Percentiles rank a stretch among this genome's conserved stretches.
These are phyloP conservation scores for Gigaspora rosea DNA, from an alignment of 192 early-diverging fungal genomes.

Conservation along the genomic window DNA sequence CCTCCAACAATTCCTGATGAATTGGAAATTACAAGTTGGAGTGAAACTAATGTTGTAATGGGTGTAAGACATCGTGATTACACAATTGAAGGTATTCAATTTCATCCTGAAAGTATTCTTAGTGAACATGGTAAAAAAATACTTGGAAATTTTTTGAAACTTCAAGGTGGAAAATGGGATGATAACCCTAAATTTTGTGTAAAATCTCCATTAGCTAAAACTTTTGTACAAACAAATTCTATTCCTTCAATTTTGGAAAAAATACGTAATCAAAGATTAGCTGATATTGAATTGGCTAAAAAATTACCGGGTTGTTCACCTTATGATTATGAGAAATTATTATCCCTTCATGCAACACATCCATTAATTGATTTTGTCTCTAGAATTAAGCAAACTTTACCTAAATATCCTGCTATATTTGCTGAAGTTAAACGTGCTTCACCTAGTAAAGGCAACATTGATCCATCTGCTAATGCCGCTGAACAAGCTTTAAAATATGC, in stretches of 20 bases:
- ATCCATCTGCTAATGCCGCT: constrained; percentile 79
- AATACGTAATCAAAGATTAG: constrained; percentile 79
- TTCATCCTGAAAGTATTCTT: constrained; percentile 97
- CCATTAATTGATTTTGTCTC: constrained; percentile 75
- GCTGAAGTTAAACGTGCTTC: constrained; percentile 99
- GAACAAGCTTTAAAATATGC: constrained; percentile 87
- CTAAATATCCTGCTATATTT: constrained; percentile 69
- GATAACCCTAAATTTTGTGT: constrained; percentile 57
- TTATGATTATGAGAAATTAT: constrained; percentile 65
- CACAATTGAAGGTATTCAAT: constrained; percentile 96
- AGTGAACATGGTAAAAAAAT: constrained; percentile 88
- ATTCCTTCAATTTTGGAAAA: constrained; percentile 73
- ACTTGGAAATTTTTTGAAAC: constrained; percentile 88
- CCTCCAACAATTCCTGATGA: constrained; percentile 76
- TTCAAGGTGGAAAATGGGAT: constrained; percentile 87
- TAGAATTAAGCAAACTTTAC: constrained; percentile 62
- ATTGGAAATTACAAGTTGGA: constrained; percentile 87
- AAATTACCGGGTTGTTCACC: constrained; percentile 71
- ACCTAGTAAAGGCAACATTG: constrained; percentile 93
- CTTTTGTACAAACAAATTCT: constrained; percentile 38
- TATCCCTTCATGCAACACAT: constrained; percentile 75
- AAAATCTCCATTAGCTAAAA: constrained; percentile 44
- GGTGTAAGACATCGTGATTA: constrained; percentile 88
- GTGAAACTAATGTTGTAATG: constrained; percentile 86
- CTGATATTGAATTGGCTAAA: constrained; percentile 75